These are phyloP conservation scores for Pezicula neosporulosa DNA, from an alignment of 2,329 filamentous ascomycete genomes.

Conservation along the genomic window DNA sequence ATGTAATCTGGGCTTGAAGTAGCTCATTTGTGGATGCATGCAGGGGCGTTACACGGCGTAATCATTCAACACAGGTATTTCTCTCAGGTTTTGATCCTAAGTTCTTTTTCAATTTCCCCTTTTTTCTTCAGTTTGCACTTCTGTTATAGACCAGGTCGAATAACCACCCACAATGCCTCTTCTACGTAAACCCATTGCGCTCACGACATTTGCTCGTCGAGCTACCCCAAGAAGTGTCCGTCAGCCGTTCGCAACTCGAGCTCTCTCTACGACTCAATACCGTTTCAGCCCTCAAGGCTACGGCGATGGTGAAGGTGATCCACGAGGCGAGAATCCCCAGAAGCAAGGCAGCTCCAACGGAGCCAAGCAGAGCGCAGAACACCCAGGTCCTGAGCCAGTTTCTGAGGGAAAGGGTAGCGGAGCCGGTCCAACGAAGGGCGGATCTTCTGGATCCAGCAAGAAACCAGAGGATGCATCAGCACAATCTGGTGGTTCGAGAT, in stretches of 20 bases:
- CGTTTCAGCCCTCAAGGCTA: slow-evolving; percentile 30
- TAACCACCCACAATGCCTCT: slow-evolving; percentile 14
- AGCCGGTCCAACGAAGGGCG: slow-evolving; percentile 32
- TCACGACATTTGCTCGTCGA: slow-evolving; percentile 12
- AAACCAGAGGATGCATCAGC: slow-evolving; percentile 31
- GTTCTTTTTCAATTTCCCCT: too few species aligned
- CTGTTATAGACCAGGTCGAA: slow-evolving; percentile 10
- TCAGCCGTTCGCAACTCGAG: slow-evolving; percentile 10
- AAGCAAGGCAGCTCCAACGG: slow-evolving; percentile 29
- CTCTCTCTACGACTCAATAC: slow-evolving; percentile 12
- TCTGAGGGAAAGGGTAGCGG: slow-evolving; percentile 36
- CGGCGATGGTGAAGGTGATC: slow-evolving; percentile 37
- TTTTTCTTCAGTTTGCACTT: too few species aligned
- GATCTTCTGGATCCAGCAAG: slow-evolving; percentile 19
- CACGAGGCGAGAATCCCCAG: slow-evolving; percentile 32
- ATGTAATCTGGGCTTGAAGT: too few species aligned
- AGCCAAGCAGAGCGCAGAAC: slow-evolving; percentile 34
- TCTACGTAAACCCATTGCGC: slow-evolving; percentile 9
- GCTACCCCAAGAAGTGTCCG: slow-evolving; percentile 5
- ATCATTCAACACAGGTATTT: too few species aligned
- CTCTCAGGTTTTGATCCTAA: too few species aligned
- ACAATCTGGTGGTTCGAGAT: slow-evolving; percentile 35
- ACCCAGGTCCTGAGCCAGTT: slow-evolving; percentile 39
- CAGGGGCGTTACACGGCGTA: too few species aligned
- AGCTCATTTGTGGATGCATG: too few species aligned